phyloP scores from a whole-genome alignment of 2,329 filamentous ascomycete genomes.

The Penicillium digitatum region DNA sequence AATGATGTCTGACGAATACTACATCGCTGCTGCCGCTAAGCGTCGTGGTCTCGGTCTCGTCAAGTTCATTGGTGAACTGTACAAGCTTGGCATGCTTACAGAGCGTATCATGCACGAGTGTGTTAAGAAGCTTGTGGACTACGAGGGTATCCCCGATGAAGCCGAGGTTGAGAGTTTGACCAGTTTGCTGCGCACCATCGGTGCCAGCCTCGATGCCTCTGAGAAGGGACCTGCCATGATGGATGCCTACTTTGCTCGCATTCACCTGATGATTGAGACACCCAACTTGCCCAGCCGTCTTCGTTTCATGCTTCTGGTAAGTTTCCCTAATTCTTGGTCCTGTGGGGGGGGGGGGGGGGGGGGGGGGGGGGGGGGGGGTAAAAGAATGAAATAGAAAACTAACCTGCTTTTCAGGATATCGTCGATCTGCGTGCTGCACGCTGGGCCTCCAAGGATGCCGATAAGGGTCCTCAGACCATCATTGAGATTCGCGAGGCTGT shows the following conservation, averaged over 20 bases:
- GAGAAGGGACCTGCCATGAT: constrained; percentile 84
- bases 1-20: constrained; percentile 95
- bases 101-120: constrained; percentile 99
- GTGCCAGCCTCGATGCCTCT: constrained; percentile 74
- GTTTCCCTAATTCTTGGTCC: constrained; percentile 12
- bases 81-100: constrained; percentile 97
- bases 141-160: constrained; percentile 87
- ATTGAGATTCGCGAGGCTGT: constrained; percentile 82
- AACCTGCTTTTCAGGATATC: constrained; percentile 56
- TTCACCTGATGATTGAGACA: constrained; percentile 74
- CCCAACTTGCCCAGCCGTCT: constrained; percentile 80
- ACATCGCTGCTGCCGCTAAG: constrained; percentile 87
- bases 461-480: constrained; percentile 96
- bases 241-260: constrained; percentile 89
- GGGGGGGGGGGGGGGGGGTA: too few species aligned
- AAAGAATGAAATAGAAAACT: constrained; percentile 2
- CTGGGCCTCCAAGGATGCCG: constrained; percentile 82
- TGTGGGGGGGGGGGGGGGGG: too few species aligned
- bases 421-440: constrained; percentile 72
- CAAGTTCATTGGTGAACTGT: constrained; percentile 98
- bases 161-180: constrained; percentile 93
- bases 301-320: constrained; percentile 85
- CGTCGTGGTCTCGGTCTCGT: constrained; percentile 95
- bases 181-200: constrained; percentile 88
- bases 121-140: constrained; percentile 94